Conservation (phyloP, 2,329 filamentous ascomycete genomes). For the Aspergillus persii region DNA sequence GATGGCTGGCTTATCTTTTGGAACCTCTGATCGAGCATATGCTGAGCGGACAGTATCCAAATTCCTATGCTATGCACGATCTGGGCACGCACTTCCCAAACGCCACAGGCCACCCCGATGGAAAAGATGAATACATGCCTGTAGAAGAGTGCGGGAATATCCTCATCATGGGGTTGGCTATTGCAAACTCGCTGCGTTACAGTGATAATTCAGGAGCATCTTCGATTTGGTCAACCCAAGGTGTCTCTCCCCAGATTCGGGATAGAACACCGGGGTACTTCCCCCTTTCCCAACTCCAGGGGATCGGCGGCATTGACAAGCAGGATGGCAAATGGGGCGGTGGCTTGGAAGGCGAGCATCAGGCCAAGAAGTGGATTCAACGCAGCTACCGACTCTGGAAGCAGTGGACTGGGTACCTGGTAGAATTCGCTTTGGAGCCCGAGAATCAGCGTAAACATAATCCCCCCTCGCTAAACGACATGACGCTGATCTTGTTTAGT, state of each 20-base stretch:
- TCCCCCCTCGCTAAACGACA: background rate
- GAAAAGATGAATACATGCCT: slow-evolving; percentile 56
- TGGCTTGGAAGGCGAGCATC: slow-evolving; percentile 51
- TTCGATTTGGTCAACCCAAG: slow-evolving; percentile 57
- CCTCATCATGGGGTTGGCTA: slow-evolving; percentile 75
- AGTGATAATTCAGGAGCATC: slow-evolving; percentile 54
- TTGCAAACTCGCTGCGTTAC: slow-evolving; percentile 72
- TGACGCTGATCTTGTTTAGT: slow-evolving; percentile 42
- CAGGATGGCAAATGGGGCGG: slow-evolving; percentile 64
- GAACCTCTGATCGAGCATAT: slow-evolving; percentile 81
- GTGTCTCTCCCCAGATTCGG: slow-evolving; percentile 22
- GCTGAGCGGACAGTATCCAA: slow-evolving; percentile 78
- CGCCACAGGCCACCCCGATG: slow-evolving; percentile 54
- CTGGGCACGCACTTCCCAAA: slow-evolving; percentile 55
- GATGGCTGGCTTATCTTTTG: slow-evolving; percentile 74
- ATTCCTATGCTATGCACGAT: slow-evolving; percentile 57
- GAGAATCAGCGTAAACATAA: slow-evolving; percentile 60
- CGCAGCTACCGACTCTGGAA: slow-evolving; percentile 70
- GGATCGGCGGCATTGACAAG: slow-evolving; percentile 51
- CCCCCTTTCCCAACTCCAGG: slow-evolving; percentile 50
- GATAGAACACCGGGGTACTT: slow-evolving; percentile 38
- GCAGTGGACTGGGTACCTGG: slow-evolving; percentile 75
- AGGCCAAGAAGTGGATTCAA: slow-evolving; percentile 64
- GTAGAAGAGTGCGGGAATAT: slow-evolving; percentile 67
- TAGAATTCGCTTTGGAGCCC: slow-evolving; percentile 72